Percentiles rank a stretch among this genome's conserved stretches.
Evolutionary conservation across 306 rosid species (phyloP).

Genomic region (Purshia tridentata): DNA sequence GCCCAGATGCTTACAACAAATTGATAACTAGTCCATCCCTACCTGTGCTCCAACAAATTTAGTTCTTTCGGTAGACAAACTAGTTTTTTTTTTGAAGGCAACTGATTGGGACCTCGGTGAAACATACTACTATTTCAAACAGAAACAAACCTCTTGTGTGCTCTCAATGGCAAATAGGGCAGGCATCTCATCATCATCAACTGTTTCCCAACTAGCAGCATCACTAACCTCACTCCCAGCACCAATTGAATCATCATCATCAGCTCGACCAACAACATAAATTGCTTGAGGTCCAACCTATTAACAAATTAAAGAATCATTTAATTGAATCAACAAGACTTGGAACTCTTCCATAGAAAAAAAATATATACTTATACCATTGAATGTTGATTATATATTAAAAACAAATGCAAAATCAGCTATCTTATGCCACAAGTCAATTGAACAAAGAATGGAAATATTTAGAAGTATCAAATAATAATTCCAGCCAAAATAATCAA

Average conservation of each 20-base stretch:
- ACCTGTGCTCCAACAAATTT: neutral
- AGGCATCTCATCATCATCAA: conserved; percentile 74
- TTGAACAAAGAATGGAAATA: neutral
- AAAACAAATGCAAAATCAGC: neutral
- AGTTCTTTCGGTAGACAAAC: neutral
- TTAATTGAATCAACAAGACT: conserved; percentile 20
- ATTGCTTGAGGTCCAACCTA: conserved; percentile 99
- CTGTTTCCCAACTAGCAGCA: conserved; percentile 99
- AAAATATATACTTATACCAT: too few species aligned
- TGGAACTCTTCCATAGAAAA: conserved; percentile 14
- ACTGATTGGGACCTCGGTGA: conserved; percentile 19
- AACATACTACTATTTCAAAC: conserved; percentile 24
- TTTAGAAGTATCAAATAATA: neutral
- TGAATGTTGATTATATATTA: neutral
- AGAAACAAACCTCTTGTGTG: conserved; percentile 65
- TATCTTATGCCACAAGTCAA: neutral
- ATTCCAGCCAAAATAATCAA: conserved; percentile 9
- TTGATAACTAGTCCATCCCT: conserved; percentile 4
- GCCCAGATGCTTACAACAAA: neutral
- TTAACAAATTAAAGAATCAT: conserved; percentile 27
- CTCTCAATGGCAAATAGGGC: conserved; percentile 49
- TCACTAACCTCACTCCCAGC: conserved; percentile 90
- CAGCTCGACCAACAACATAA: conserved; percentile 98
- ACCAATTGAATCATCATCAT: conserved; percentile 85
- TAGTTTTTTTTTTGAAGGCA: conserved; percentile 22